Conservation (phyloP, 352 stramenopile genomes). For the Stramenopiles sp. region DNA sequence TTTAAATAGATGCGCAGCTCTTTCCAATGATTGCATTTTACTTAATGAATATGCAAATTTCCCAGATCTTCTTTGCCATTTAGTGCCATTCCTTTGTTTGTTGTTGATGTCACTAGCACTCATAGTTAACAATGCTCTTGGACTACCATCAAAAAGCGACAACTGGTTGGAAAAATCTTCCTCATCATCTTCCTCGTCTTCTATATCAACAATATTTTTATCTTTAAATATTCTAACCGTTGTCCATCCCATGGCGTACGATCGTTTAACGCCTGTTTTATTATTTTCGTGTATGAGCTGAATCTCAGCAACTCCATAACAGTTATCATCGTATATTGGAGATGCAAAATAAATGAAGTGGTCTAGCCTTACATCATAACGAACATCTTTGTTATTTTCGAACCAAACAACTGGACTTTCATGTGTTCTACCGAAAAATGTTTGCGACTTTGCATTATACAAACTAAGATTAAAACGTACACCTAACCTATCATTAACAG, state of each 20-base stretch:
- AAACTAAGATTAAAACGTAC: neutral
- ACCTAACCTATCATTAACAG: neutral
- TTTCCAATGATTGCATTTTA: conserved; percentile 10
- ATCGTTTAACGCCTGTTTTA: neutral
- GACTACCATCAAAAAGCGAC: neutral
- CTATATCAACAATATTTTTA: neutral
- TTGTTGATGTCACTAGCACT: neutral
- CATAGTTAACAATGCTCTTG: neutral
- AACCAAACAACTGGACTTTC: neutral
- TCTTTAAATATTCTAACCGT: neutral
- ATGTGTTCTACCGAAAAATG: neutral
- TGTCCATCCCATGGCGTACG: neutral
- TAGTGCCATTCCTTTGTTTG: neutral
- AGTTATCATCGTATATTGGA: conserved; percentile 1
- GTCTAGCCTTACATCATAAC: neutral
- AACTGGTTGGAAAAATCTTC: neutral
- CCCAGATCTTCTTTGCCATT: neutral
- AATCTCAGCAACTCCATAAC: neutral
- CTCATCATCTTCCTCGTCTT: neutral
- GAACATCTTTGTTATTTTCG: neutral
- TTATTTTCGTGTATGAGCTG: neutral
- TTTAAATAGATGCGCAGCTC: conserved; percentile 13
- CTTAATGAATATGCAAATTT: conserved; percentile 7
- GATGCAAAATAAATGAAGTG: neutral
- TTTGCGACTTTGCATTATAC: neutral